Conservation (phyloP, 352 stramenopile genomes). For the Globisporangium echinulatum region DNA sequence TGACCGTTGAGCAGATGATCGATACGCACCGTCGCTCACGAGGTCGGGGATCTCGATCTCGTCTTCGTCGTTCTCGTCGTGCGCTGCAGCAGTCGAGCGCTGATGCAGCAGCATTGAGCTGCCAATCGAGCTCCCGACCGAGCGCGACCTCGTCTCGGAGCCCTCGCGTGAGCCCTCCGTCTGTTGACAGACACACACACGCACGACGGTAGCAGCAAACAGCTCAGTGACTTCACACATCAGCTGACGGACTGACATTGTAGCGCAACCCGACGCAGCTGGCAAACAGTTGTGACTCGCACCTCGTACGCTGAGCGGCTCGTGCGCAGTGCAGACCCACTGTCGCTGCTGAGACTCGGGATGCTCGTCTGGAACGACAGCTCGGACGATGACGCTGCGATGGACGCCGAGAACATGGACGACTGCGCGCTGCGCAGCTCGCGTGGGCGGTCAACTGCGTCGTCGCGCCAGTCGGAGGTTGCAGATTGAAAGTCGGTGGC, state of each 20-base stretch:
- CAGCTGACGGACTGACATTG: too few relatives aligned
- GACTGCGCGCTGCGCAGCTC: constrained; percentile 2
- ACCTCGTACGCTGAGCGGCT: not conserved
- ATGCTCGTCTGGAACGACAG: constrained; percentile 41
- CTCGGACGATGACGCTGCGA: constrained; percentile 27
- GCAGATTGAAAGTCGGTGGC: too few relatives aligned
- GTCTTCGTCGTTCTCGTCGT: not conserved
- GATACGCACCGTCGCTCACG: not conserved
- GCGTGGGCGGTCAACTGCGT: not conserved
- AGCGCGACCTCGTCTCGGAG: not conserved
- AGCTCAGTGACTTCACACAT: too few relatives aligned
- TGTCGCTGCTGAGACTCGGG: constrained; percentile 28
- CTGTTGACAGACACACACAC: too few relatives aligned
- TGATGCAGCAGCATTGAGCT: not conserved
- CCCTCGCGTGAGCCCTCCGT: not conserved
- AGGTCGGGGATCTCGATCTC: constrained; percentile 1
- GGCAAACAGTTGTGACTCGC: not conserved
- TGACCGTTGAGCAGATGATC: not conserved
- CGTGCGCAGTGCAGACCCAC: not conserved
- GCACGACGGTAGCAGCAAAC: too few relatives aligned
- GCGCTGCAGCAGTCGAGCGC: not conserved
- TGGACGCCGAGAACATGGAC: constrained; percentile 19
- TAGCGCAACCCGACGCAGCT: too few relatives aligned
- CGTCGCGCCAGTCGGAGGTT: not conserved
- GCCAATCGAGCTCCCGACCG: constrained; percentile 1